phyloP scores from a whole-genome alignment of 805 yeast species.

The Candida nonsorbophila region DNA sequence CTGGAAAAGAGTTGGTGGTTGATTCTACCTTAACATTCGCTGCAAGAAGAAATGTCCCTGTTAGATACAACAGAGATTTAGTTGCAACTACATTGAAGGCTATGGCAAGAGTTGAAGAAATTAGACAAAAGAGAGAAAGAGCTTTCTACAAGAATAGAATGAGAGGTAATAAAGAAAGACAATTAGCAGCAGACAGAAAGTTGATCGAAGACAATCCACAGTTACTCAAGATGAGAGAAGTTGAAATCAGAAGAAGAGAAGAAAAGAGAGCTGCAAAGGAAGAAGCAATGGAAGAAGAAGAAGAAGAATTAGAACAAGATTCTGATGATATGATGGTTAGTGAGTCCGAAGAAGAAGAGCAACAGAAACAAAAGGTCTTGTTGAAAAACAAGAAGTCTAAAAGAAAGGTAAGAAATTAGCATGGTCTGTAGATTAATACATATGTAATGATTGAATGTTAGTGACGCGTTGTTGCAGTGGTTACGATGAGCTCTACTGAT shows the following conservation, averaged over 20 bases:
- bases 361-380: slow-evolving; percentile 49
- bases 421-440: no score
- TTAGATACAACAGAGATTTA: slow-evolving; percentile 93
- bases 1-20: slow-evolving; percentile 97
- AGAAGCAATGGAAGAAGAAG: slow-evolving; percentile 41
- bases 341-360: slow-evolving; percentile 42
- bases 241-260: slow-evolving; percentile 72
- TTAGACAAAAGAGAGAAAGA: slow-evolving; percentile 92
- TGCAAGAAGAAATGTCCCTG: slow-evolving; percentile 96
- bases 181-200: slow-evolving; percentile 79
- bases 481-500: no score
- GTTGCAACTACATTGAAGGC: slow-evolving; percentile 92
- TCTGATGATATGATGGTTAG: slow-evolving; percentile 37
- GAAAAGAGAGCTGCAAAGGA: slow-evolving; percentile 65
- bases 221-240: slow-evolving; percentile 86
- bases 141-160: slow-evolving; percentile 99
- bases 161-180: slow-evolving; percentile 92
- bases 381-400: slow-evolving; percentile 63
- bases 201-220: slow-evolving; percentile 87
- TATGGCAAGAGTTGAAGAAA: slow-evolving; percentile 93
- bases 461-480: no score
- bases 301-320: slow-evolving; percentile 31
- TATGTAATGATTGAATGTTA: no score
- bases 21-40: slow-evolving; percentile 95
- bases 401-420: slow-evolving; percentile 10